phyloP scores from a whole-genome alignment of 2,329 filamentous ascomycete genomes.

The Trichocomaceae sp. region DNA sequence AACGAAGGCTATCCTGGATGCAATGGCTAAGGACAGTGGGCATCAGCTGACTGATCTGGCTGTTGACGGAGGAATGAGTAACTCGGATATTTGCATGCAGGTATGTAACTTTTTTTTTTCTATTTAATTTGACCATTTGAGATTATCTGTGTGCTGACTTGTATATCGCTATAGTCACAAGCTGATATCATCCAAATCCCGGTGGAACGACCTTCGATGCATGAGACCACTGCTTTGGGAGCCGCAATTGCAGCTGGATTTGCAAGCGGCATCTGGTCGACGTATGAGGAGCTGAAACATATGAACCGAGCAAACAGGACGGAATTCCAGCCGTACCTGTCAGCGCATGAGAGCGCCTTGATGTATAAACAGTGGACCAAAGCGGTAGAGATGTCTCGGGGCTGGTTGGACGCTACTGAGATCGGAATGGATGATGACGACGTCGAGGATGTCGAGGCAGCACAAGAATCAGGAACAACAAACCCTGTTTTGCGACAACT shows the following conservation, averaged over 20 bases:
- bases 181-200: slow-evolving; percentile 78
- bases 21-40: slow-evolving; percentile 81
- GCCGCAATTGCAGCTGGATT: slow-evolving; percentile 87
- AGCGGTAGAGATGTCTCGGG: slow-evolving; percentile 71
- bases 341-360: slow-evolving; percentile 50
- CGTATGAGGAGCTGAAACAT: slow-evolving; percentile 64
- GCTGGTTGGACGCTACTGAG: slow-evolving; percentile 49
- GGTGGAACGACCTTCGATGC: slow-evolving; percentile 78
- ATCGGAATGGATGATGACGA: slow-evolving; percentile 18
- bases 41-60: slow-evolving; percentile 68
- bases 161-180: slow-evolving; percentile 56
- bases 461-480: not conserved
- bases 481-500: not conserved
- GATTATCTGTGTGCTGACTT: not conserved
- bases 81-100: slow-evolving; percentile 84
- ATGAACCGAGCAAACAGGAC: slow-evolving; percentile 65
- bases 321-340: slow-evolving; percentile 62
- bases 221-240: slow-evolving; percentile 81
- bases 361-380: slow-evolving; percentile 68
- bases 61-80: slow-evolving; percentile 85
- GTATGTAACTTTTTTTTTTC: slow-evolving; percentile 31
- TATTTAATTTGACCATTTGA: not conserved
- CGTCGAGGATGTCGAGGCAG: not conserved
- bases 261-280: slow-evolving; percentile 70
- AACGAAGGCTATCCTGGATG: slow-evolving; percentile 83